These are phyloP conservation scores for Neurospora sp. DNA, from an alignment of 2,329 filamentous ascomycete genomes.

Conservation along the genomic window DNA sequence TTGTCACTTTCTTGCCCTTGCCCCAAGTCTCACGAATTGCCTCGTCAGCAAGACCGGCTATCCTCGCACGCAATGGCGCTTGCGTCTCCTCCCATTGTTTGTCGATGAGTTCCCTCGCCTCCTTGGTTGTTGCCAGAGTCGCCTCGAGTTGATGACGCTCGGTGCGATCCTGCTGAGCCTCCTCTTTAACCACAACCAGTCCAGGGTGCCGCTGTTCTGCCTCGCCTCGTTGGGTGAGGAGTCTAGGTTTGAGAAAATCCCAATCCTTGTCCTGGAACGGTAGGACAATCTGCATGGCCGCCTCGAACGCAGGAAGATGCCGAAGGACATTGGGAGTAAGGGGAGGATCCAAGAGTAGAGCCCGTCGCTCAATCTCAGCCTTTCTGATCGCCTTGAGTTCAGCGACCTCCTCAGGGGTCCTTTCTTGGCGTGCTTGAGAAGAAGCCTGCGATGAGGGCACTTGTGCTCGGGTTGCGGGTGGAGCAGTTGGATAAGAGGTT, in stretches of 20 bases:
- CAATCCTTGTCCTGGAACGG: conserved; percentile 61
- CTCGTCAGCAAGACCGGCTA: conserved; percentile 59
- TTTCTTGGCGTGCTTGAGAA: conserved; percentile 28
- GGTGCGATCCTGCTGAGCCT: conserved; percentile 7
- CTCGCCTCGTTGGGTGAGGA: conserved; percentile 54
- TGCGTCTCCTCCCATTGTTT: conserved; percentile 63
- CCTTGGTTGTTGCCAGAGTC: conserved; percentile 27
- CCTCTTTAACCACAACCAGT: conserved; percentile 17
- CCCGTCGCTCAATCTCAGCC: conserved; percentile 62
- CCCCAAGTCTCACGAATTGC: conserved; percentile 57
- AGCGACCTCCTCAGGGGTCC: conserved; percentile 52
- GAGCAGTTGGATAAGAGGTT: neutral
- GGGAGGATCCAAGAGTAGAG: conserved; percentile 55
- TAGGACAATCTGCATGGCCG: conserved; percentile 58
- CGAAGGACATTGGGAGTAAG: conserved; percentile 51
- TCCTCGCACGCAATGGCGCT: conserved; percentile 52
- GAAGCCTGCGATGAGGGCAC: conserved; percentile 8
- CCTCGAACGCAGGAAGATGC: conserved; percentile 65
- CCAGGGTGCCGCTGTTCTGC: conserved; percentile 50
- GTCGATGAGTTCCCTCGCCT: conserved; percentile 50
- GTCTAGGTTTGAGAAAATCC: conserved; percentile 56
- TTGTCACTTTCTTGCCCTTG: conserved; percentile 51
- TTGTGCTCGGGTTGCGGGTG: neutral
- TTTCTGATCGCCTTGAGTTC: conserved; percentile 54
- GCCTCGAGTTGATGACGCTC: conserved; percentile 14